A percentile compares a stretch with the other conserved stretches of the same genome.
These are phyloP conservation scores for Xylariaceae sp. DNA, from an alignment of 2,329 filamentous ascomycete species.

Conservation along the genomic window DNA sequence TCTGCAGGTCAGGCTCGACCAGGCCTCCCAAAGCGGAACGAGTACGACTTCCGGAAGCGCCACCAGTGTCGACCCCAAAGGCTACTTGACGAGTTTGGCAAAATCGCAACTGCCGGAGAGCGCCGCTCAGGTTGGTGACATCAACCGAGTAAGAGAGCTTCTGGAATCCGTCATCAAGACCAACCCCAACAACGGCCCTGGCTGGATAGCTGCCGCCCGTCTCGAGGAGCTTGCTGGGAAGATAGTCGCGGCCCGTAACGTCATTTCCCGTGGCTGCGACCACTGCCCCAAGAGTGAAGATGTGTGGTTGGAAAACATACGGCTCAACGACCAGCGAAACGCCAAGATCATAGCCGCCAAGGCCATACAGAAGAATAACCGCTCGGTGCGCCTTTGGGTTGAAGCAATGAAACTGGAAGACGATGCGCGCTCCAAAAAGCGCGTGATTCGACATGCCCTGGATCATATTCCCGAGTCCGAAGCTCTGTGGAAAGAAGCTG, in stretches of 20 bases:
- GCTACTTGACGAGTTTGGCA: slow-evolving; percentile 86
- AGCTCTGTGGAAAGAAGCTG: slow-evolving; percentile 94
- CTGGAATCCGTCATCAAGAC: slow-evolving; percentile 97
- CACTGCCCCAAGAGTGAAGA: slow-evolving; percentile 92
- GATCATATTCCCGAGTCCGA: slow-evolving; percentile 93
- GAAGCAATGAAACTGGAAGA: slow-evolving; percentile 91
- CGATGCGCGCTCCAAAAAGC: slow-evolving; percentile 77
- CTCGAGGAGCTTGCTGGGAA: slow-evolving; percentile 91
- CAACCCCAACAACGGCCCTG: slow-evolving; percentile 88
- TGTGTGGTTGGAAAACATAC: slow-evolving; percentile 92
- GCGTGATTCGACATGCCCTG: slow-evolving; percentile 83
- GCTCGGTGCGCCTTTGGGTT: slow-evolving; percentile 84
- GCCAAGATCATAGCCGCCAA: slow-evolving; percentile 92
- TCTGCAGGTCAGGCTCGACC: slow-evolving; percentile 85
- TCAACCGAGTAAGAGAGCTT: slow-evolving; percentile 85
- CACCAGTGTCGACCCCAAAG: slow-evolving; percentile 88
- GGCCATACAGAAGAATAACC: slow-evolving; percentile 85
- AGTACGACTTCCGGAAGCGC: slow-evolving; percentile 70
- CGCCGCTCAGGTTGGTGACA: slow-evolving; percentile 83
- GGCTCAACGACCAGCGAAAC: slow-evolving; percentile 84
- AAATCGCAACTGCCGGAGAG: slow-evolving; percentile 72
- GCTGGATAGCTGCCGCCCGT: slow-evolving; percentile 91
- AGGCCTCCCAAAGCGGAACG: slow-evolving; percentile 65
- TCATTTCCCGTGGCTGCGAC: slow-evolving; percentile 82
- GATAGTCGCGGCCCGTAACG: slow-evolving; percentile 77